Conservation (phyloP, 108 stramenopile species). For the Nitzschia putrida region DNA sequence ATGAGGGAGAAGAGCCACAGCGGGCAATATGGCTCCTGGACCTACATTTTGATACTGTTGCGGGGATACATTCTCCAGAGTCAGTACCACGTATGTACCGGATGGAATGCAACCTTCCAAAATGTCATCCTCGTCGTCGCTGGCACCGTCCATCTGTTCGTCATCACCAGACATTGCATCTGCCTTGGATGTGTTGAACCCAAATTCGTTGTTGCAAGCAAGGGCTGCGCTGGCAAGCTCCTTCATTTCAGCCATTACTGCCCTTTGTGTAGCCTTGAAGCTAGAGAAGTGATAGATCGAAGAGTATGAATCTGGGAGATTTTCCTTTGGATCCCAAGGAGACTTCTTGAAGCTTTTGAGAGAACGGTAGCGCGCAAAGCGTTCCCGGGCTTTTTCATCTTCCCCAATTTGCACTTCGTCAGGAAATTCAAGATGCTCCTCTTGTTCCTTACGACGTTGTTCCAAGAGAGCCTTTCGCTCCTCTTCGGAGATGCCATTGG, state of each 20-base stretch:
- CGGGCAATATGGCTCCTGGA: constrained; percentile 61
- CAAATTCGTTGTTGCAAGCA: constrained; percentile 34
- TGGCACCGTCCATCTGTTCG: constrained; percentile 29
- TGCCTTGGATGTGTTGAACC: constrained; percentile 28
- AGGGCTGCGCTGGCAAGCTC: constrained; percentile 64
- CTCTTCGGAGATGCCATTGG: constrained; percentile 58
- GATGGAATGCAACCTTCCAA: constrained; percentile 81
- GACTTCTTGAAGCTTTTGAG: constrained; percentile 93
- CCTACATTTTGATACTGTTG: constrained; percentile 46
- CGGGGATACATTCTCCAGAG: constrained; percentile 67
- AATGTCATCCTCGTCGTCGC: constrained; percentile 63
- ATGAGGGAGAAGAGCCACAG: constrained; percentile 87
- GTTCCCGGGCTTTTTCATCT: constrained; percentile 83
- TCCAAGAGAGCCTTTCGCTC: constrained; percentile 63
- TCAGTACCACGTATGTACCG: constrained; percentile 87
- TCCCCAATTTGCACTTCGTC: constrained; percentile 96
- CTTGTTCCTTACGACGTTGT: constrained; percentile 70
- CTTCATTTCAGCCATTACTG: constrained; percentile 75
- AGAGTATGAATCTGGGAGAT: constrained; percentile 93
- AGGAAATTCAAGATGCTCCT: constrained; percentile 93
- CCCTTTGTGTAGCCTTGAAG: constrained; percentile 84
- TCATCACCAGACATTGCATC: constrained; percentile 43
- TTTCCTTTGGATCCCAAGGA: constrained; percentile 96
- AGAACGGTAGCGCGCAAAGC: constrained; percentile 96
- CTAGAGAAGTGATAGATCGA: constrained; percentile 89